phyloP scores from a whole-genome alignment of 176 grass and related monocot species.

The Triticum turgidum region DNA sequence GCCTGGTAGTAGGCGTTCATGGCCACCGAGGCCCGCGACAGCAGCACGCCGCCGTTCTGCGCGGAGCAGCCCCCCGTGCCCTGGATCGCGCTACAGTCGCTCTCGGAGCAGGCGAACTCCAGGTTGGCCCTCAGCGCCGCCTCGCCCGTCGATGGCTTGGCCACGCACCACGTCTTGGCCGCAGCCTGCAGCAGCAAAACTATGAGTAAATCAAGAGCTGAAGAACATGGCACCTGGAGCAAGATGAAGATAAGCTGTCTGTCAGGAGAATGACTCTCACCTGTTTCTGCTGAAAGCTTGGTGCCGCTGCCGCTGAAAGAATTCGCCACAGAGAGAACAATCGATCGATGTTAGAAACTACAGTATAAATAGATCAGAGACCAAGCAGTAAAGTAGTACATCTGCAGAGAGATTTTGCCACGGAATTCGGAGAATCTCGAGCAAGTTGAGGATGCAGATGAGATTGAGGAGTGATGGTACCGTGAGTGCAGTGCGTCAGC shows the following conservation, averaged over 20 bases:
- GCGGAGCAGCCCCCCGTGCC: slow-evolving; percentile 29
- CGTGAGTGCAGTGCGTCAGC: neutral
- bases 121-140: slow-evolving; percentile 40
- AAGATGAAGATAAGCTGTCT: neutral
- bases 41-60: neutral
- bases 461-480: neutral
- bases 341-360: neutral
- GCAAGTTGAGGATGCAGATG: neutral
- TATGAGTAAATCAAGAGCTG: neutral
- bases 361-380: neutral
- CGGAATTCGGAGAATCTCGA: neutral
- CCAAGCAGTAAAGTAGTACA: too few species aligned
- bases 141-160: slow-evolving; percentile 26
- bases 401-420: neutral
- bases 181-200: neutral
- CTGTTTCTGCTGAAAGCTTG: neutral
- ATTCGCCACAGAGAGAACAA: neutral
- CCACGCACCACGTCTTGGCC: slow-evolving; percentile 54
- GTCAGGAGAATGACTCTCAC: neutral
- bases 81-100: slow-evolving; percentile 37
- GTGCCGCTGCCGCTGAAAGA: neutral
- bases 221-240: neutral
- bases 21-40: slow-evolving; percentile 24
- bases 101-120: slow-evolving; percentile 54
- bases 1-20: slow-evolving; percentile 66